Evolutionary conservation across 345 rosid genomes (phyloP).

Genomic region (Arabis alpina): DNA sequence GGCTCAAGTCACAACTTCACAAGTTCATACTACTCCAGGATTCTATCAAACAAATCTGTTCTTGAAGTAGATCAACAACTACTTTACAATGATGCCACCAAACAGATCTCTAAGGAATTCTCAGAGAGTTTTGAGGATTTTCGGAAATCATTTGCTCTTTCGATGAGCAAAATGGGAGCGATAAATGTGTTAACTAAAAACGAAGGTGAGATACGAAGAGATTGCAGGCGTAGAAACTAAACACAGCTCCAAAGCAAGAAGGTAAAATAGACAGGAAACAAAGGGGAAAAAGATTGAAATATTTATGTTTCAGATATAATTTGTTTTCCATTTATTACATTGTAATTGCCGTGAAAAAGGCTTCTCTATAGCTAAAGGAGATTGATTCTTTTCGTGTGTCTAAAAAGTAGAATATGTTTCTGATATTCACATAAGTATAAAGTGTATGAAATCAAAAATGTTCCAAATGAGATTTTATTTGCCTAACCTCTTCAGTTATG

Average conservation of each 20-base stretch:
- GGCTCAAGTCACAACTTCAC: constrained; percentile 55
- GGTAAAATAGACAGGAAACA: constrained; percentile 23
- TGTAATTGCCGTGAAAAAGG: constrained; percentile 29
- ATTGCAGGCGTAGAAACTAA: constrained; percentile 54
- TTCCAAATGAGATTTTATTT: constrained; percentile 38
- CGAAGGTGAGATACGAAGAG: constrained; percentile 61
- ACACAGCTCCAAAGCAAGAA: constrained; percentile 7
- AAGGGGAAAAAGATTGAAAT: constrained; percentile 23
- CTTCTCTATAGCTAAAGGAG: constrained; percentile 33
- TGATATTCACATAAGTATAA: constrained; percentile 40
- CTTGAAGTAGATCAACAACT: constrained; percentile 81
- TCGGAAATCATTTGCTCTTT: constrained; percentile 61
- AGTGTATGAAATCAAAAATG: constrained; percentile 37
- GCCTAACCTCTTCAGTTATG: constrained; percentile 52
- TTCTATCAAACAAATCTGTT: constrained; percentile 49
- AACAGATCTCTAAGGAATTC: constrained; percentile 54
- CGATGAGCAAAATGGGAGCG: constrained; percentile 72
- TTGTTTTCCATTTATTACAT: constrained; percentile 39
- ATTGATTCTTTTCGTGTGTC: constrained; percentile 30
- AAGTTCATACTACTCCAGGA: constrained; percentile 57
- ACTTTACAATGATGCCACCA: constrained; percentile 48
- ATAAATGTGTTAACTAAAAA: constrained; percentile 63
- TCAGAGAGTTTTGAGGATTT: constrained; percentile 61
- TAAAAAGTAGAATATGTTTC: constrained; percentile 1
- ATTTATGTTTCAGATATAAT: constrained; percentile 42